phyloP scores from a whole-genome alignment of 2,329 filamentous ascomycete species.

The Emmonsiellopsis sp. region DNA sequence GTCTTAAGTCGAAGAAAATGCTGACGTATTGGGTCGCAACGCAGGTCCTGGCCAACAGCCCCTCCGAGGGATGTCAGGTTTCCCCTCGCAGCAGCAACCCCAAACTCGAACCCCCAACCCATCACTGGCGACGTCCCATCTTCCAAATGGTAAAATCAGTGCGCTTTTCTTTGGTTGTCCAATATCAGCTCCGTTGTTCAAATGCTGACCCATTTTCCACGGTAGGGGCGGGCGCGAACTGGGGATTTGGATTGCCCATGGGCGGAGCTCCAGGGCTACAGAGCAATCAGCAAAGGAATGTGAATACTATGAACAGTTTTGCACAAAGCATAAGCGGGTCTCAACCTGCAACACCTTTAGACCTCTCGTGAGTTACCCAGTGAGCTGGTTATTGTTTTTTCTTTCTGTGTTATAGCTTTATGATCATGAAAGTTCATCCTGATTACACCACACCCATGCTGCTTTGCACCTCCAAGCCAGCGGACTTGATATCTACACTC shows the following conservation, averaged over 20 bases:
- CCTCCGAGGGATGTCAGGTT: slow-evolving; percentile 46
- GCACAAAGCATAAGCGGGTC: slow-evolving; percentile 48
- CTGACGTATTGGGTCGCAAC: slow-evolving; percentile 9
- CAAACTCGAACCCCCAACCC: slow-evolving; percentile 34
- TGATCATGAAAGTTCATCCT: not conserved
- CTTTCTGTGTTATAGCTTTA: not conserved
- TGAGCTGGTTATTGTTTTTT: not conserved
- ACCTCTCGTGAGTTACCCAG: slow-evolving; percentile 45
- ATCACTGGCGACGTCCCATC: slow-evolving; percentile 39
- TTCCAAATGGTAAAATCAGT: slow-evolving; percentile 50
- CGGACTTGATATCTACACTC: not conserved
- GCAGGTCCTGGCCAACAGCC: slow-evolving; percentile 43
- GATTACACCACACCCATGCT: not conserved
- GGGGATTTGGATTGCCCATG: slow-evolving; percentile 49
- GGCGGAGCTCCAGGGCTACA: slow-evolving; percentile 45
- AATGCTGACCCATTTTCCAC: slow-evolving; percentile 3
- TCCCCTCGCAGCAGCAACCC: slow-evolving; percentile 43
- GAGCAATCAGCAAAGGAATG: slow-evolving; percentile 41
- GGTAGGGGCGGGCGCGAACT: slow-evolving; percentile 46
- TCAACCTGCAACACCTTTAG: slow-evolving; percentile 45
- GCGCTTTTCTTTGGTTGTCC: slow-evolving; percentile 8
- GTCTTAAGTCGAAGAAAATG: not conserved
- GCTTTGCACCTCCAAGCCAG: too few species aligned
- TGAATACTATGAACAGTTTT: slow-evolving; percentile 45
- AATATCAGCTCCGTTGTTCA: slow-evolving; percentile 3